Evolutionary conservation across 805 yeast species (phyloP).

Genomic region (Saccharomycopsis selenospora): DNA sequence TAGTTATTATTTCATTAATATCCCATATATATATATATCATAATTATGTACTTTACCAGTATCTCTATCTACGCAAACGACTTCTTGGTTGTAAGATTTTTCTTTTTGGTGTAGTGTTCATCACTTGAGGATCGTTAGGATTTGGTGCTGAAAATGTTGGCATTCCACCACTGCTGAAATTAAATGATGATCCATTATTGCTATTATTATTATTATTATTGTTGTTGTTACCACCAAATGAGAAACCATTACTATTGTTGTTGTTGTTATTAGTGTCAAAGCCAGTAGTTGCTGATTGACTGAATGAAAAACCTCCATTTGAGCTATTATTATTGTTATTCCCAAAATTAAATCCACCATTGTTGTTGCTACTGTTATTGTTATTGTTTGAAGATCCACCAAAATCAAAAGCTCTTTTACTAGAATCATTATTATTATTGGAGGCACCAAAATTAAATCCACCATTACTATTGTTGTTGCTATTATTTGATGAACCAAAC

Average conservation of each 20-base stretch:
- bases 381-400: neutral
- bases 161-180: neutral
- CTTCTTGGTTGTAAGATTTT: neutral
- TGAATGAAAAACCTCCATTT: neutral
- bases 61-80: conserved; percentile 1
- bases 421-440: neutral
- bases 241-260: conserved; percentile 1
- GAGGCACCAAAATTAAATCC: conserved; percentile 1
- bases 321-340: neutral
- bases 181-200: neutral
- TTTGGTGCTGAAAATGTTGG: neutral
- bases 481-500: no score
- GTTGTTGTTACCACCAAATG: neutral
- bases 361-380: no score
- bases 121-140: neutral
- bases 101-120: neutral
- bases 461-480: neutral
- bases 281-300: neutral
- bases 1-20: no score
- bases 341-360: no score
- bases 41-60: no score
- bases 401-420: neutral
- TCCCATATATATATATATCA: no score
- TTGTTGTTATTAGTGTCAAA: neutral
- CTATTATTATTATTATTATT: neutral